Base-by-base conservation (phyloP, 495 filamentous ascomycete genomes). In the Talaromyces trachyspermus region DNA sequence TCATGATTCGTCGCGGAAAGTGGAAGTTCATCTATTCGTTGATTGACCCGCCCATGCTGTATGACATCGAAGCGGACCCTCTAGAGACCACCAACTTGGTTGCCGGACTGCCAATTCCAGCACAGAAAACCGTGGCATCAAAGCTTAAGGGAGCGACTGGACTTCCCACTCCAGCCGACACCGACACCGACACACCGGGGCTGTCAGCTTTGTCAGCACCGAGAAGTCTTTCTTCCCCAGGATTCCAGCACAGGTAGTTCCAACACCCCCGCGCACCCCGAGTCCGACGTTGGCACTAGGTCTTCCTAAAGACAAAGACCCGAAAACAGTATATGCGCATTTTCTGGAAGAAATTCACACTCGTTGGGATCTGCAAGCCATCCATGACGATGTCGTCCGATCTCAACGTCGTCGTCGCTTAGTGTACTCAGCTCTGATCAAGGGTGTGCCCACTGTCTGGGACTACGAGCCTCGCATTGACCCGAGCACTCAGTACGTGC, bases 1-100 rank as follows among this genome's bases (percentile, higher is more conserved):
- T 92, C 67, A 95, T 95, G 88, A 94, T 95, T 57, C 77, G 79
- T 24, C 80, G 85, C 36, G 88, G 86, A 9, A 67, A 68, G 36
- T 92, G 83, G 83, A 95, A 95, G 66, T 91, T 85, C 50, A 74
- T 87, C 50, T 85, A 81, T 50, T 94, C 86, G 47, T 77, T 85
- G 5, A 80, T 84, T 12, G 89, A 95, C 59, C 81, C 83, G 3
- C 76, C 84, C 8, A 84, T 88, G 71, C 77, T 95, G 12, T 95
- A 75, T 68, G 78, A 95, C 58, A 67, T 94, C 9, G 69, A 68
- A 29, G 58, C 61, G 14, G 89, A 95, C 57, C 88, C 88, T 1
- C 62, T 81, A 4, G 89, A 95, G 62, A 65, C 83, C 17, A 63
- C 69, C 39, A 90, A 94, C 60, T 68, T 91, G 36, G 85, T 78